phyloP scores from a whole-genome alignment of 352 stramenopile species.

The Phytophthora palmivora region DNA sequence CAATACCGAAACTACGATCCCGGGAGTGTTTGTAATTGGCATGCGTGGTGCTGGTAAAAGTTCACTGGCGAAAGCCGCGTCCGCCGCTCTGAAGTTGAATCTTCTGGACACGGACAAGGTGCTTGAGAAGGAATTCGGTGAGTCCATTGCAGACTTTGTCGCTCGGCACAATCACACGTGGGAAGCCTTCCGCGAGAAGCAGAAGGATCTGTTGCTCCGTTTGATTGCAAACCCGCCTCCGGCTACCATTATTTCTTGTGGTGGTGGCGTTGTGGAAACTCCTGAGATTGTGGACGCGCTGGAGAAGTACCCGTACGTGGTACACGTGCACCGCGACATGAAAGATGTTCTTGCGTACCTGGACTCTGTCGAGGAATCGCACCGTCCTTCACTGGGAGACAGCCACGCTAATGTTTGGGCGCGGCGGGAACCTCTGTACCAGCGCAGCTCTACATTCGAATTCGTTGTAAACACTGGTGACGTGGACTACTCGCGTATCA shows the following conservation, averaged over 20 bases:
- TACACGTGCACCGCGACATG: constrained; percentile 76
- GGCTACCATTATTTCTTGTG: constrained; percentile 83
- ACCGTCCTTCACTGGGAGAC: constrained; percentile 69
- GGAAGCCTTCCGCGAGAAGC: constrained; percentile 77
- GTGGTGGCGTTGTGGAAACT: constrained; percentile 86
- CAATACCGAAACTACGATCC: constrained; percentile 21
- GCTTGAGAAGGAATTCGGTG: constrained; percentile 71
- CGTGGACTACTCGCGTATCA: constrained; percentile 59
- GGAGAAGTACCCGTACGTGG: constrained; percentile 67
- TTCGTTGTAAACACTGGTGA: constrained; percentile 72
- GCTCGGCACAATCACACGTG: constrained; percentile 66
- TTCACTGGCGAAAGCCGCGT: constrained; percentile 69
- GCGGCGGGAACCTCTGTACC: constrained; percentile 64
- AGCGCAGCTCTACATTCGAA: constrained; percentile 58
- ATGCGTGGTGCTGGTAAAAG: constrained; percentile 91
- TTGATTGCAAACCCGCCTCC: constrained; percentile 63
- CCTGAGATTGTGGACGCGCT: constrained; percentile 67
- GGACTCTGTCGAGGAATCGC: constrained; percentile 47
- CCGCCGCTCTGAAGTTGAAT: constrained; percentile 53
- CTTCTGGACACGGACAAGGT: constrained; percentile 84
- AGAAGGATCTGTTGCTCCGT: constrained; percentile 68
- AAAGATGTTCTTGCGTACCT: constrained; percentile 76
- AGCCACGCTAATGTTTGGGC: constrained; percentile 66
- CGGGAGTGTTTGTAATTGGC: constrained; percentile 83
- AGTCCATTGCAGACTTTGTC: constrained; percentile 76